phyloP scores from a whole-genome alignment of 768 basidiomycete genomes.

The Trametes punicea region DNA sequence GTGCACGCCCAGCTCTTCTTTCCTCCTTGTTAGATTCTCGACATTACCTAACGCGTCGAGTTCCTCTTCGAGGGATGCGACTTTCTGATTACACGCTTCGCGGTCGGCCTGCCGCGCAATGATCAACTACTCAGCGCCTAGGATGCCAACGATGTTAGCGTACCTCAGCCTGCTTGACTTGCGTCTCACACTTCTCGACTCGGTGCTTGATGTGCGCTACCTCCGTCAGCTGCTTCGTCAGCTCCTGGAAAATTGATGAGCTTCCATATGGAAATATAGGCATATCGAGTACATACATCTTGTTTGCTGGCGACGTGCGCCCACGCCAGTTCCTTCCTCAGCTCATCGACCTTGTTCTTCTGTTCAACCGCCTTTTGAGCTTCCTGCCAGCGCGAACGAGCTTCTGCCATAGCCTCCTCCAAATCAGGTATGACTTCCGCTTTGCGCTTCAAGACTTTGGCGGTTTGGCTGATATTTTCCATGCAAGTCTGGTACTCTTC shows the following conservation, averaged over 20 bases:
- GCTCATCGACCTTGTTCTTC: slow-evolving; percentile 59
- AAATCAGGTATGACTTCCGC: slow-evolving; percentile 78
- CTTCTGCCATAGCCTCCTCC: slow-evolving; percentile 52
- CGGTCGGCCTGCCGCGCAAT: slow-evolving; percentile 8
- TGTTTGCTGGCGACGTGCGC: slow-evolving; percentile 75
- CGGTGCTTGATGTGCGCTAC: slow-evolving; percentile 38
- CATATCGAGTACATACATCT: slow-evolving; percentile 39
- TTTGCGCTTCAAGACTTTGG: slow-evolving; percentile 65
- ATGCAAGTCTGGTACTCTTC: slow-evolving; percentile 81
- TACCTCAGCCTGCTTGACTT: slow-evolving; percentile 40
- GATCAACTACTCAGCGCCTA: too few relatives aligned
- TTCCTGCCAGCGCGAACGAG: slow-evolving; percentile 59
- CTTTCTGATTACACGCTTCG: slow-evolving; percentile 11
- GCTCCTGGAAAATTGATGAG: slow-evolving; percentile 34
- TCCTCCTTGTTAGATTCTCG: slow-evolving; percentile 38
- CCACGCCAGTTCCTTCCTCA: slow-evolving; percentile 87
- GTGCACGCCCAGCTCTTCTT: slow-evolving; percentile 35
- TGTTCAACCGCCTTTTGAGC: slow-evolving; percentile 73
- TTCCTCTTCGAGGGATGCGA: slow-evolving; percentile 39
- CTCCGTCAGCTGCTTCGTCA: slow-evolving; percentile 40
- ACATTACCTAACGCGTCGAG: slow-evolving; percentile 43
- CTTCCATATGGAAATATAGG: not conserved
- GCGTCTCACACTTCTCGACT: slow-evolving; percentile 39
- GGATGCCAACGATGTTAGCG: not conserved
- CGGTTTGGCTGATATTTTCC: slow-evolving; percentile 67